A percentile compares a stretch with the other conserved stretches of the same genome.
These are phyloP conservation scores for Oryza longistaminata DNA, from an alignment of 176 grass and related monocot species.

Conservation along the genomic window DNA sequence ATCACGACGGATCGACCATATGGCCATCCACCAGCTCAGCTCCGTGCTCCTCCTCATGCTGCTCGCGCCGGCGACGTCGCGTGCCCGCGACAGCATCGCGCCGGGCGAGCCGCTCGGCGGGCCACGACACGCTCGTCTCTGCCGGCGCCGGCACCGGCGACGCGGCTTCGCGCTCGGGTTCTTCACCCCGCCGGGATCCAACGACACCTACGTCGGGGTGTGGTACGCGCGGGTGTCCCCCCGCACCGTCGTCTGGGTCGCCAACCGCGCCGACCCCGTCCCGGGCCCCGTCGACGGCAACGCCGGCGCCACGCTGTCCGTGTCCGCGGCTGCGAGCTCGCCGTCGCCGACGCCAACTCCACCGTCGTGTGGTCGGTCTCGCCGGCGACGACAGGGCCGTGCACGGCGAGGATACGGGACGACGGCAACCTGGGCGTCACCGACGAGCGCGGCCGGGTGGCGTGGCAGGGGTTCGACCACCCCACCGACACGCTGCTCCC, in stretches of 20 bases:
- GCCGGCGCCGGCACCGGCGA: background rate
- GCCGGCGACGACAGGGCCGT: background rate
- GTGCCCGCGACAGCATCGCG: constrained; percentile 36
- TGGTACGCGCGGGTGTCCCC: constrained; percentile 44
- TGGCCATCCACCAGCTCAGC: background rate
- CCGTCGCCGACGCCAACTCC: constrained; percentile 27
- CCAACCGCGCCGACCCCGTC: constrained; percentile 49
- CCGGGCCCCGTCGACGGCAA: background rate
- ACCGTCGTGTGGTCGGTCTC: constrained; percentile 39
- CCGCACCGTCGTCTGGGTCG: constrained; percentile 61
- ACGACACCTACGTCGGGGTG: constrained; percentile 47
- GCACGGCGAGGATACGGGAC: constrained; percentile 44
- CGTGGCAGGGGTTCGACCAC: constrained; percentile 81
- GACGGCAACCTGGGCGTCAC: constrained; percentile 48
- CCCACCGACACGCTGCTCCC: constrained; percentile 61
- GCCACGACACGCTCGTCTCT: constrained; percentile 44
- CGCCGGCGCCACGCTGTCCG: constrained; percentile 35
- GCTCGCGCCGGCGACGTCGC: background rate
- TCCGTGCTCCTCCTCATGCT: constrained; percentile 3
- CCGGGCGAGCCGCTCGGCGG: constrained; percentile 37
- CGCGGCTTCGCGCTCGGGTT: constrained; percentile 52
- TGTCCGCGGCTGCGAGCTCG: constrained; percentile 36
- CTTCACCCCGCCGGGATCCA: constrained; percentile 55
- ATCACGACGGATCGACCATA: constrained; percentile 4
- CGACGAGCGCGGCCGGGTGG: background rate